Evolutionary conservation across 768 basidiomycete genomes (phyloP).

Genomic region (Candolleomyces eurysporus): DNA sequence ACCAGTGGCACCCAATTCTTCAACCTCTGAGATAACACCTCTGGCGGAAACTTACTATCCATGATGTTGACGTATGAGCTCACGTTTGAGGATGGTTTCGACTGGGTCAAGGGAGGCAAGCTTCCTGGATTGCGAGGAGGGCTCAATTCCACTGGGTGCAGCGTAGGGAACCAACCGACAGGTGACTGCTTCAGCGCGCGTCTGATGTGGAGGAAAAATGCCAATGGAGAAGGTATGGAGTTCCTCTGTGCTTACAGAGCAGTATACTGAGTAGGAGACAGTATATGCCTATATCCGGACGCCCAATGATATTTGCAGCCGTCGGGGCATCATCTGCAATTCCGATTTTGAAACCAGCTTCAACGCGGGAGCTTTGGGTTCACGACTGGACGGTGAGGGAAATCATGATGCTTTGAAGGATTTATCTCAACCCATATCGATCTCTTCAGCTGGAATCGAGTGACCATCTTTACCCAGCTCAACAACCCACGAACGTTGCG

Average conservation of each 20-base stretch:
- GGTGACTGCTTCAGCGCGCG: constrained; percentile 76
- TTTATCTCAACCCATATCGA: background rate
- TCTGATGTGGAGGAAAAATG: constrained; percentile 72
- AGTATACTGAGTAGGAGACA: constrained; percentile 23
- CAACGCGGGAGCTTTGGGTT: constrained; percentile 67
- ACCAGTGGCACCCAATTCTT: constrained; percentile 69
- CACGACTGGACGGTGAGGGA: constrained; percentile 56
- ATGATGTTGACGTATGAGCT: constrained; percentile 77
- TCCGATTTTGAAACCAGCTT: constrained; percentile 77
- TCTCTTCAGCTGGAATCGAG: constrained; percentile 58
- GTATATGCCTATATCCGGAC: constrained; percentile 82
- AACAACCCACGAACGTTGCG: constrained; percentile 66
- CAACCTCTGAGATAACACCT: constrained; percentile 63
- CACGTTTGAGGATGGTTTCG: constrained; percentile 61
- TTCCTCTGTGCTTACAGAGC: background rate
- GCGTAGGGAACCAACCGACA: constrained; percentile 61
- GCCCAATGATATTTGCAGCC: constrained; percentile 56
- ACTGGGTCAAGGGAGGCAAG: constrained; percentile 77
- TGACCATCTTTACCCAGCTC: constrained; percentile 75
- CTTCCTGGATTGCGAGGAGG: constrained; percentile 77
- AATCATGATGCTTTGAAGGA: constrained; percentile 6
- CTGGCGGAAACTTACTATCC: constrained; percentile 54
- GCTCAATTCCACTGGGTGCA: constrained; percentile 57
- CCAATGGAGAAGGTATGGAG: constrained; percentile 64
- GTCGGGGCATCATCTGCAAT: constrained; percentile 61